phyloP scores from a whole-genome alignment of 176 grass and related monocot species.

The Echinochloa phyllopogon region DNA sequence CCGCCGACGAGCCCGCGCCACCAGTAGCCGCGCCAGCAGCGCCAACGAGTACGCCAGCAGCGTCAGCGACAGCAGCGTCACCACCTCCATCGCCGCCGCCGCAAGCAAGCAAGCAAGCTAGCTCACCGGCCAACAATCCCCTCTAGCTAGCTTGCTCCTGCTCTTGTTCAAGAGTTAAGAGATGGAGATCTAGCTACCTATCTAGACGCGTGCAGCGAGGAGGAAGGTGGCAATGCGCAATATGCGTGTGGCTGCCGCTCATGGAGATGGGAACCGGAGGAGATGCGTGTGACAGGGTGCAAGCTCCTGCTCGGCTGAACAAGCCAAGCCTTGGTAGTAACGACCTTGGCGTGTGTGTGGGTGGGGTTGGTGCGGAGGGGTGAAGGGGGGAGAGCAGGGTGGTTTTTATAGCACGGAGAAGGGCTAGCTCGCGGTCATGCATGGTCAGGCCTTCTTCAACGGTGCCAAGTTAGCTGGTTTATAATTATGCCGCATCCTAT shows the following conservation, averaged over 20 bases:
- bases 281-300: background rate
- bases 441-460: too few relatives aligned
- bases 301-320: background rate
- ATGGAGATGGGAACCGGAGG: slow-evolving; percentile 23
- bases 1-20: slow-evolving; percentile 40
- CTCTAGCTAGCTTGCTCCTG: background rate
- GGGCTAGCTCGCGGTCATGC: background rate
- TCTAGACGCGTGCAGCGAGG: background rate
- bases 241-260: slow-evolving; percentile 19
- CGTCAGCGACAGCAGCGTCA: slow-evolving; percentile 44
- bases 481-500: too few relatives aligned
- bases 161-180: slow-evolving; percentile 2
- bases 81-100: slow-evolving; percentile 48
- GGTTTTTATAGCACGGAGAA: slow-evolving; percentile 38
- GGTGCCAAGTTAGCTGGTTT: too few relatives aligned
- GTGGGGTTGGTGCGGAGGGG: slow-evolving; percentile 25
- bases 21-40: slow-evolving; percentile 41
- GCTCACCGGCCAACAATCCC: too few relatives aligned
- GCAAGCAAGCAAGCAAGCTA: background rate
- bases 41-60: slow-evolving; percentile 55
- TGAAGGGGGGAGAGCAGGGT: background rate
- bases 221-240: slow-evolving; percentile 24
- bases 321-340: background rate
- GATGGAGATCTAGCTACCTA: background rate
- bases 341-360: slow-evolving; percentile 1